These are phyloP conservation scores for Xylaria flabelliformis DNA, from an alignment of 495 filamentous ascomycete species.

Conservation along the genomic window DNA sequence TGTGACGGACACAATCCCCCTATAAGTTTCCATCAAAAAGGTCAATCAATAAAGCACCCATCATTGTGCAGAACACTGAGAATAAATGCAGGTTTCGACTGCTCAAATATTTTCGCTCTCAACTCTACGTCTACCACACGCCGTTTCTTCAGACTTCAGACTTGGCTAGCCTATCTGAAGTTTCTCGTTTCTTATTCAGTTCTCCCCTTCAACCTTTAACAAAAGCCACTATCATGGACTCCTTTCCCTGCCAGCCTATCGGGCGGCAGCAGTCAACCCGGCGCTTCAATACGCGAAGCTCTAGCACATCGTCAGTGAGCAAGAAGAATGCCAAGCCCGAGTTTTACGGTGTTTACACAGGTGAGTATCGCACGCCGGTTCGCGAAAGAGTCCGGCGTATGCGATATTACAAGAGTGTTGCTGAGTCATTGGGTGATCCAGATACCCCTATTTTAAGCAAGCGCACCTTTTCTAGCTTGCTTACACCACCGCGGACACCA, in stretches of 20 bases:
- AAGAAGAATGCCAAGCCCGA: background rate
- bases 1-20: background rate
- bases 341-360: constrained; percentile 4
- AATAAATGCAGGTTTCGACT: background rate
- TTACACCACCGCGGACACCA: background rate
- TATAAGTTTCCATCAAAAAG: background rate
- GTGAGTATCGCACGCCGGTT: constrained; percentile 11
- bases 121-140: too few species aligned
- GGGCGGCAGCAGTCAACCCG: background rate
- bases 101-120: too few species aligned
- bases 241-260: background rate
- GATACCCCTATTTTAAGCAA: background rate
- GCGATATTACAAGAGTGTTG: background rate
- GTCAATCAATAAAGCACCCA: background rate
- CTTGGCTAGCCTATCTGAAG: constrained; percentile 20
- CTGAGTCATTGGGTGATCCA: background rate
- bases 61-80: constrained; percentile 2
- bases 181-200: background rate
- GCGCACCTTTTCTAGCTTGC: background rate
- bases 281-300: background rate
- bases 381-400: constrained; percentile 3
- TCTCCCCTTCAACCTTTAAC: background rate
- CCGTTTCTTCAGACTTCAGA: constrained; percentile 5
- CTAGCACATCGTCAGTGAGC: background rate
- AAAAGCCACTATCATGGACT: background rate